Evolutionary conservation across 768 basidiomycete species (phyloP).

Genomic region (Russula compacta): DNA sequence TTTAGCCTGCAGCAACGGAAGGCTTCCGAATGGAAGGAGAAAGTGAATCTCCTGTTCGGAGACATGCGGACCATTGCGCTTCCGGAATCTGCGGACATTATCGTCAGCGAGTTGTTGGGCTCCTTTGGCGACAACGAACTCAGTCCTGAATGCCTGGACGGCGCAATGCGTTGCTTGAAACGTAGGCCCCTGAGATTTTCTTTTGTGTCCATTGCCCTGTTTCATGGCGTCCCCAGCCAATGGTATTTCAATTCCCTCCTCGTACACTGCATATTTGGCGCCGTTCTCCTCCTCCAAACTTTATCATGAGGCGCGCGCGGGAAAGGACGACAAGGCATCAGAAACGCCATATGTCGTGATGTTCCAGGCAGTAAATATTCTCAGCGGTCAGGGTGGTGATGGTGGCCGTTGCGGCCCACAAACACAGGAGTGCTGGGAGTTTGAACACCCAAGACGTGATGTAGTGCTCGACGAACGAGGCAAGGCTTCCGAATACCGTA

Average conservation of each 20-base stretch:
- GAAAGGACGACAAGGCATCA: slow-evolving; percentile 57
- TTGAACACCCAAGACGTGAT: slow-evolving; percentile 86
- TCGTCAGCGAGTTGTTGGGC: slow-evolving; percentile 92
- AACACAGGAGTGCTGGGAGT: slow-evolving; percentile 96
- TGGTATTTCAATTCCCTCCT: slow-evolving; percentile 93
- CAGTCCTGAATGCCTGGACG: slow-evolving; percentile 96
- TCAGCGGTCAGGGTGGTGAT: slow-evolving; percentile 64
- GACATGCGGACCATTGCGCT: slow-evolving; percentile 85
- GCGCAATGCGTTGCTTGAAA: slow-evolving; percentile 89
- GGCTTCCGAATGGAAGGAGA: slow-evolving; percentile 71
- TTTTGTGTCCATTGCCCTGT: neutral
- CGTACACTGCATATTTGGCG: slow-evolving; percentile 91
- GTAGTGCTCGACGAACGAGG: slow-evolving; percentile 65
- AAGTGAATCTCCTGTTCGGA: slow-evolving; percentile 78
- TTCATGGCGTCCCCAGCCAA: slow-evolving; percentile 43
- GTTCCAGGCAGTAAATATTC: slow-evolving; percentile 88
- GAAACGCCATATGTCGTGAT: slow-evolving; percentile 99
- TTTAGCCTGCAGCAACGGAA: slow-evolving; percentile 76
- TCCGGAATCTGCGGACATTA: slow-evolving; percentile 84
- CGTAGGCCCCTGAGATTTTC: slow-evolving; percentile 26
- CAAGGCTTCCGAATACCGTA: slow-evolving; percentile 25
- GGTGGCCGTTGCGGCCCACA: slow-evolving; percentile 67
- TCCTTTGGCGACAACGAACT: slow-evolving; percentile 99
- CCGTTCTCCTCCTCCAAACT: slow-evolving; percentile 92
- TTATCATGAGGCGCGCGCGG: slow-evolving; percentile 67